phyloP scores from a whole-genome alignment of 1,284 basidiomycete species.

The Marasmius tenuissimus region DNA sequence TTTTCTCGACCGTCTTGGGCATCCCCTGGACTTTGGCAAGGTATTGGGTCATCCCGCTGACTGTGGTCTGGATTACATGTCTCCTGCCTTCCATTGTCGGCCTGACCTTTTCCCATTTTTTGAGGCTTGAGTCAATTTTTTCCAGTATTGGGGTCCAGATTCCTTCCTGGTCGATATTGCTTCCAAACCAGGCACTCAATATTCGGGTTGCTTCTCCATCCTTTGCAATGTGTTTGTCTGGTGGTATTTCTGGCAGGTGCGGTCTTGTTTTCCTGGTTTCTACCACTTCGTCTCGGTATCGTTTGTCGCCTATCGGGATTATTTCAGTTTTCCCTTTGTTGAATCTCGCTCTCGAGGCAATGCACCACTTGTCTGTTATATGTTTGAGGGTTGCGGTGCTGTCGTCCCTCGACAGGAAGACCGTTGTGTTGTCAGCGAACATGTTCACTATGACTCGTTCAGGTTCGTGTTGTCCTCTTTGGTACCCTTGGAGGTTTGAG shows the following conservation, averaged over 20 bases:
- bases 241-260: constrained; percentile 23
- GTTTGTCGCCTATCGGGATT: constrained; percentile 25
- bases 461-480: constrained; percentile 2
- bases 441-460: constrained; percentile 22
- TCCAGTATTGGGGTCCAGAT: not conserved
- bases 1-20: not conserved
- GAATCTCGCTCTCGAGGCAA: constrained; percentile 30
- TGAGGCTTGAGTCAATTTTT: not conserved
- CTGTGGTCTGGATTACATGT: not conserved
- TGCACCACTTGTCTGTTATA: constrained; percentile 27
- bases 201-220: not conserved
- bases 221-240: constrained; percentile 6
- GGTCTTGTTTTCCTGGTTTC: not conserved
- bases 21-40: not conserved
- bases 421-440: constrained; percentile 29
- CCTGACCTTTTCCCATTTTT: not conserved
- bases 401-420: constrained; percentile 21
- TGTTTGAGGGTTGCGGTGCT: constrained; percentile 13
- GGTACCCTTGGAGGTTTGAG: constrained; percentile 15
- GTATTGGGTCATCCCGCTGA: not conserved
- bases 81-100: not conserved
- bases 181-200: too few relatives aligned
- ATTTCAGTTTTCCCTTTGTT: constrained; percentile 33
- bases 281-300: constrained; percentile 7
- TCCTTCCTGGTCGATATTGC: too few relatives aligned